Conservation (phyloP, 2,329 filamentous ascomycete species). For the Aspergillus awamori region DNA sequence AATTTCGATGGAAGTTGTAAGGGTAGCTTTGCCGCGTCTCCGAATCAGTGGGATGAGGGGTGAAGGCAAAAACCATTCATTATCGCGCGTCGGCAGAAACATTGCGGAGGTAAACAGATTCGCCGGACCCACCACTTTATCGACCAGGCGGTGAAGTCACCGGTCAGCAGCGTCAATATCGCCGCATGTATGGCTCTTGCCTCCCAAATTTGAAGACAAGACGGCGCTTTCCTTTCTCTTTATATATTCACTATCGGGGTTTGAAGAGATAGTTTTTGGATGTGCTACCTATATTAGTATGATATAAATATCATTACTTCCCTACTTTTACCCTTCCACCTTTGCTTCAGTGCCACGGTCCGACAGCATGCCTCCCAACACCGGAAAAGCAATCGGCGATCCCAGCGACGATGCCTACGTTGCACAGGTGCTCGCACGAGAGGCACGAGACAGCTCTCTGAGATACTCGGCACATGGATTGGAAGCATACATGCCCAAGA, state of each 20-base stretch:
- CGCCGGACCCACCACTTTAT: conserved; percentile 2
- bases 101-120: conserved; percentile 5
- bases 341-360: background rate
- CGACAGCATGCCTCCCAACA: conserved; percentile 31
- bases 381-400: conserved; percentile 46
- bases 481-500: conserved; percentile 64
- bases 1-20: background rate
- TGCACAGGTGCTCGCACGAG: conserved; percentile 74
- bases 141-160: background rate
- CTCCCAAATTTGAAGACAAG: background rate
- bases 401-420: conserved; percentile 62
- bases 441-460: conserved; percentile 73
- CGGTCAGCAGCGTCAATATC: conserved; percentile 3
- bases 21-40: background rate
- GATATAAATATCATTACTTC: background rate
- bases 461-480: conserved; percentile 76
- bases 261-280: background rate
- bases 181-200: background rate
- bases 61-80: conserved; percentile 4
- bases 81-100: conserved; percentile 6
- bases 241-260: conserved; percentile 1
- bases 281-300: background rate
- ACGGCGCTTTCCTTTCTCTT: background rate
- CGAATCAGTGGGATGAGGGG: background rate
- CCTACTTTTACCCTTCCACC: background rate